Evolutionary conservation across 331 rosid genomes (phyloP).

Genomic region (Acacia concinna): DNA sequence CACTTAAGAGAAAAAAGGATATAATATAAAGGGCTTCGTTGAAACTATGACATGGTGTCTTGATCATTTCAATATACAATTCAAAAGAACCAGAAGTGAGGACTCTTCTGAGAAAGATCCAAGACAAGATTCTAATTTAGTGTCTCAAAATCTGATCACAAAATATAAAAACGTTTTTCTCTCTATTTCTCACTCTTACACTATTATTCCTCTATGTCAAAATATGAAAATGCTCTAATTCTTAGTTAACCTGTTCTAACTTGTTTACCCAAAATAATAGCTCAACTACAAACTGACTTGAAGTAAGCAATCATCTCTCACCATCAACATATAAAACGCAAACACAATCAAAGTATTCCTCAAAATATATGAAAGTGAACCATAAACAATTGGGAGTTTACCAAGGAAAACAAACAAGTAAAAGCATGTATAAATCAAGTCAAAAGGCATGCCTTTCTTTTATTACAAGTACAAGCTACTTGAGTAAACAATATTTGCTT

Average conservation of each 20-base stretch:
- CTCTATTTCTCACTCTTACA: not conserved
- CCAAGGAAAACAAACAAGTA: slow-evolving; percentile 15
- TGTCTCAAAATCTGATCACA: not conserved
- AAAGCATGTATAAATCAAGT: slow-evolving; percentile 15
- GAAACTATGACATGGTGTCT: not conserved
- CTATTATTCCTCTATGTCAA: not conserved
- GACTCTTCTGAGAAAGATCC: not conserved
- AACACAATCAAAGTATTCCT: not conserved
- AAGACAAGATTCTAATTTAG: not conserved
- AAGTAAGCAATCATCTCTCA: not conserved
- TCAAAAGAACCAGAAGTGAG: not conserved
- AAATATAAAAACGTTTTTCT: not conserved
- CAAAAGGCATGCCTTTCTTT: slow-evolving; percentile 46
- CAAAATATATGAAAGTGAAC: not conserved
- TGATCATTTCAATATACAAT: not conserved
- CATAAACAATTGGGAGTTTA: slow-evolving; percentile 8
- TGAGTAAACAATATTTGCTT: slow-evolving; percentile 38
- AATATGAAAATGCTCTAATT: not conserved
- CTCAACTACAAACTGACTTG: not conserved
- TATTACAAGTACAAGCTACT: slow-evolving; percentile 46
- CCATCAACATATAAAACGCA: not conserved
- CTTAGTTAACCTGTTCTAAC: not conserved
- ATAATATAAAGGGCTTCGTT: not conserved
- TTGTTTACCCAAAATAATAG: not conserved
- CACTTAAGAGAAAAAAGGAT: not conserved